Evolutionary conservation across 2,329 filamentous ascomycete genomes (phyloP), one percentile per base, ranked within the genome.

Genomic region (Fusarium torulosum): DNA sequence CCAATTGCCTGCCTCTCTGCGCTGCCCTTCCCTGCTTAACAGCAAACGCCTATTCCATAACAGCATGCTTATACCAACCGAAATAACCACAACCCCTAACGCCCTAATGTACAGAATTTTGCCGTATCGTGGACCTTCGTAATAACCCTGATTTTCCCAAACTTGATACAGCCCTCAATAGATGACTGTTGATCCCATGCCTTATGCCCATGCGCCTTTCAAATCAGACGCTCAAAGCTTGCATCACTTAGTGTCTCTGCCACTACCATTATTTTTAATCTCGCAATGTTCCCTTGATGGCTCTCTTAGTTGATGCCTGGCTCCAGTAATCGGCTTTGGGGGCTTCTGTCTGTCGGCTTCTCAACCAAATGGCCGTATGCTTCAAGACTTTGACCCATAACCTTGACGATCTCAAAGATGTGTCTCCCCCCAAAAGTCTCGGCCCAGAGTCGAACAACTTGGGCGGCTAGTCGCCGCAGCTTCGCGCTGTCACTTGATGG

Each of bases 371-470:
- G 84, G 3, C 85, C 86, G 68, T 88, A 88, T 6, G 82, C 81
- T 56, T 88, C 86, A 49, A 89, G 72, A 17, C 85, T 85, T 17
- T 80, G 79, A 0, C 85, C 86, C 80, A 89, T 87, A 4, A 85
- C 82, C 70, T 84, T 84, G 41, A 88, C 82, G 60, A 88, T 82
- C 58, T 88, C 86, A 68, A 88, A 89, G 8, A 88, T 84, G 68
- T 89, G 86, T 13, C 83, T 83, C 13, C 86, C 87, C 63, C 87
- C 87, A 74, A 89, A 89, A 1, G 86, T 85, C 72, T 88, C 86
- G 0, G 86, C 85, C 86, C 86, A 89, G 3, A 89, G 79, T 33
- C 85, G 80, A 31, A 88, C 83, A 25, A 89, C 86, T 0, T 86
- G 86, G 15, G 82, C 83, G 0, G 86, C 85, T 7, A 89, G 78